Conservation (phyloP, 2,329 filamentous ascomycete genomes). For the Orbilia blumenaviensis region DNA sequence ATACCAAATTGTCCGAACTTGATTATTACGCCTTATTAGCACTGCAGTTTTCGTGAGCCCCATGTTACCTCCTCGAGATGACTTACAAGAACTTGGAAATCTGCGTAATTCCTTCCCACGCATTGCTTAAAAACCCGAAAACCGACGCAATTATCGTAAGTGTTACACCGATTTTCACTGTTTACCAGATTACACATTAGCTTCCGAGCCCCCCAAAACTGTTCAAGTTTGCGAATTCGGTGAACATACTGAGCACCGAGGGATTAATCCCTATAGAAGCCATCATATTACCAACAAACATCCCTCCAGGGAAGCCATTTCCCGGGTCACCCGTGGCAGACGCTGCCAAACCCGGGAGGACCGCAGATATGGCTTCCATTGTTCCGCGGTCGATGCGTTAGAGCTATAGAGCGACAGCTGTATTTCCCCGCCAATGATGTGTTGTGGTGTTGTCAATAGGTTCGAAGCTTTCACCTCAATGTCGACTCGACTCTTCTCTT, state of each 20-base stretch:
- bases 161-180: slow-evolving; percentile 50
- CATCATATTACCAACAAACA: slow-evolving; percentile 33
- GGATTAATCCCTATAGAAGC: slow-evolving; percentile 38
- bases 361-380: slow-evolving; percentile 46
- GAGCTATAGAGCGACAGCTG: neutral
- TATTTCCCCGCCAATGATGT: slow-evolving; percentile 1
- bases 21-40: neutral
- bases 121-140: slow-evolving; percentile 48
- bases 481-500: neutral
- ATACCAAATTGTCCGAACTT: slow-evolving; percentile 57
- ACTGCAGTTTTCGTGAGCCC: no score
- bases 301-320: slow-evolving; percentile 29
- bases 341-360: slow-evolving; percentile 34
- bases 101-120: slow-evolving; percentile 50
- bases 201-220: no score
- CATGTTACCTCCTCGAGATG: no score
- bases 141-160: slow-evolving; percentile 47
- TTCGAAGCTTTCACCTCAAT: neutral
- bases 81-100: slow-evolving; percentile 49
- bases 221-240: no score
- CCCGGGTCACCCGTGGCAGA: slow-evolving; percentile 38
- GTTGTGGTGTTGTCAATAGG: neutral
- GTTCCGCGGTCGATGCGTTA: neutral
- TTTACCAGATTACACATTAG: no score
- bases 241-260: slow-evolving; percentile 27